Percentiles rank a stretch among this genome's conserved stretches.
These are phyloP conservation scores for Solanum appendiculatum DNA, from an alignment of 257 asterid genomes.

Conservation along the genomic window DNA sequence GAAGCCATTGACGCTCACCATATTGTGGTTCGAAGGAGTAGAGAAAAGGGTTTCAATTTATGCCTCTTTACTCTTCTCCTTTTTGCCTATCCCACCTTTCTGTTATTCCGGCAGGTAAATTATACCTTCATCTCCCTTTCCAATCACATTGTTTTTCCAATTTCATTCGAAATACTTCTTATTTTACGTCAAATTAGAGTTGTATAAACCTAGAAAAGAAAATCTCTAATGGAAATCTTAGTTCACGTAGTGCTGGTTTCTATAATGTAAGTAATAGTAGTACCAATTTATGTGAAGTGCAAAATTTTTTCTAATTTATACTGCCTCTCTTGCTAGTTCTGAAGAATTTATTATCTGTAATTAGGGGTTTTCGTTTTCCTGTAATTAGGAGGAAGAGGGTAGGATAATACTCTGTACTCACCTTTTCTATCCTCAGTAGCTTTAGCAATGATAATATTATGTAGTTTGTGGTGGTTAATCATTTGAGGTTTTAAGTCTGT, in stretches of 20 bases:
- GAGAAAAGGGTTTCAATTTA: constrained; percentile 16
- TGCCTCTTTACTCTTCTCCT: constrained; percentile 26
- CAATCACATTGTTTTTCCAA: neutral
- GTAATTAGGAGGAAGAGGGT: neutral
- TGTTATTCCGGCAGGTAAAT: constrained; percentile 37
- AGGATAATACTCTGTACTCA: neutral
- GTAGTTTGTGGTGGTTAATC: neutral
- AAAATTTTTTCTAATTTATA: neutral
- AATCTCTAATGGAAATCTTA: neutral
- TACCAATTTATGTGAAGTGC: neutral
- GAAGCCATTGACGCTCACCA: constrained; percentile 68
- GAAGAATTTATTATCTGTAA: neutral
- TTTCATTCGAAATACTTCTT: neutral
- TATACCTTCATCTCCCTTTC: neutral
- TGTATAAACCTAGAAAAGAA: neutral
- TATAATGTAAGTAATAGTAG: neutral
- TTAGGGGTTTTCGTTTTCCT: neutral
- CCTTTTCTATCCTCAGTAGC: neutral
- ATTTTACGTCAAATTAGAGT: neutral
- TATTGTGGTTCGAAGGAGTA: constrained; percentile 29
- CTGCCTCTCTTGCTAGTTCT: neutral
- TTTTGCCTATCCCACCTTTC: constrained; percentile 12
- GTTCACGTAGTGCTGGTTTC: neutral
- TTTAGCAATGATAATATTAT: neutral
- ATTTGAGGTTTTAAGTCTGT: neutral